Evolutionary conservation across 179 eudicot species (phyloP).

Genomic region (Monotropa hypopitys): DNA sequence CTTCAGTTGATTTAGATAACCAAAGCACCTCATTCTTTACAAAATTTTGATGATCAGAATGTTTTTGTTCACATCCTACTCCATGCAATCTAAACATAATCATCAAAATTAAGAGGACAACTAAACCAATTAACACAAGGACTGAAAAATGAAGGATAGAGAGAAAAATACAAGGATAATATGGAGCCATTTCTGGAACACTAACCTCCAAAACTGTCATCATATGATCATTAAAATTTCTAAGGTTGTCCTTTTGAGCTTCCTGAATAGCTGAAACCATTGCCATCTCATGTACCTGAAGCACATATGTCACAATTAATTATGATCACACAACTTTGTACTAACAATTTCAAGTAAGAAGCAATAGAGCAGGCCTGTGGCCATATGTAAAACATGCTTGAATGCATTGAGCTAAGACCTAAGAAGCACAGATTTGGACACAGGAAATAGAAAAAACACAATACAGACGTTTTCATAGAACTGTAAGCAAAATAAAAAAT

Average conservation of each 20-base stretch:
- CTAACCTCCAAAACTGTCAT: slow-evolving; percentile 90
- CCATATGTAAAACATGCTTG: neutral
- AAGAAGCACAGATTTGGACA: neutral
- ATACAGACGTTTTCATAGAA: neutral
- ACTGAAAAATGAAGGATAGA: neutral
- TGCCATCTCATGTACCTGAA: slow-evolving; percentile 94
- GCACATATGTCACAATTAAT: slow-evolving; percentile 2
- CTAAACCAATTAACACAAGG: neutral
- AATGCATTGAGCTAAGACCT: neutral
- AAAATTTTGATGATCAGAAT: neutral
- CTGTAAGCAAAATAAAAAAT: no score
- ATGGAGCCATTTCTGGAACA: slow-evolving; percentile 13
- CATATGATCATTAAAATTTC: slow-evolving; percentile 84
- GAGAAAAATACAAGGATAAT: neutral
- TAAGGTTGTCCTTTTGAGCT: slow-evolving; percentile 88
- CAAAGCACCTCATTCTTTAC: neutral
- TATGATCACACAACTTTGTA: neutral
- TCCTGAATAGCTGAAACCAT: slow-evolving; percentile 92
- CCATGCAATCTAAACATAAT: neutral
- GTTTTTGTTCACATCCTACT: neutral
- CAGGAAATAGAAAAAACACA: neutral
- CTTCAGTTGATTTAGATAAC: slow-evolving; percentile 1
- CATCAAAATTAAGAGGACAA: neutral
- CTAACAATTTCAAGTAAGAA: neutral
- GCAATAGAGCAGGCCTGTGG: neutral